Conservation (phyloP, 2,329 filamentous ascomycete genomes). For the Fusarium haematococcum region DNA sequence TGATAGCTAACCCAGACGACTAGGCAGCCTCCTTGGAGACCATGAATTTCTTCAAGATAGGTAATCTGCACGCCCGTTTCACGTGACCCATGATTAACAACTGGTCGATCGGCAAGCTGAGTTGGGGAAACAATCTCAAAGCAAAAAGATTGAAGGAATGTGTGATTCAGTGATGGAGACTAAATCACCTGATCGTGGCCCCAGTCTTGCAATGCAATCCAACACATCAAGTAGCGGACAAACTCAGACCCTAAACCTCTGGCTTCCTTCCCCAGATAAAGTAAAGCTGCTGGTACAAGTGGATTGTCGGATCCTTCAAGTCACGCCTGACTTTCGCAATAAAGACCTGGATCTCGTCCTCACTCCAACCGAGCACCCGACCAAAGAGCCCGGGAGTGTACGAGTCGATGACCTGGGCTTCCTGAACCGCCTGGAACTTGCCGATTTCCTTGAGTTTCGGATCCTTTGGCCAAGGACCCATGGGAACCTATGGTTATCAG, state of each 20-base stretch:
- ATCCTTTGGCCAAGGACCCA: conserved; percentile 17
- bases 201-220: neutral
- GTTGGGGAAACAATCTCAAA: too few species aligned
- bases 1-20: neutral
- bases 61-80: too few species aligned
- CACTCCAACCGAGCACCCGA: conserved; percentile 29
- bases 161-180: too few species aligned
- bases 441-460: conserved; percentile 18
- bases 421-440: conserved; percentile 11
- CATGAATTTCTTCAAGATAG: too few species aligned
- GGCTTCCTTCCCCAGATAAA: conserved; percentile 37
- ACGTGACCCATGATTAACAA: too few species aligned
- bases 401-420: conserved; percentile 30
- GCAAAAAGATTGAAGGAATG: too few species aligned
- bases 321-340: conserved; percentile 31
- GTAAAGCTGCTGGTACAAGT: conserved; percentile 32
- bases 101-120: too few species aligned
- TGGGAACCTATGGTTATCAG: conserved; percentile 1
- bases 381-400: conserved; percentile 30
- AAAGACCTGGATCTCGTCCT: conserved; percentile 32
- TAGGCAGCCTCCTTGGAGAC: neutral
- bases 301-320: conserved; percentile 28
- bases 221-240: neutral
- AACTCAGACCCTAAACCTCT: neutral
- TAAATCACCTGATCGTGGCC: too few species aligned